Evolutionary conservation across 2,329 filamentous ascomycete species (phyloP), one percentile per base, ranked within the genome.

Genomic region (Apiospora rasikravindrae): DNA sequence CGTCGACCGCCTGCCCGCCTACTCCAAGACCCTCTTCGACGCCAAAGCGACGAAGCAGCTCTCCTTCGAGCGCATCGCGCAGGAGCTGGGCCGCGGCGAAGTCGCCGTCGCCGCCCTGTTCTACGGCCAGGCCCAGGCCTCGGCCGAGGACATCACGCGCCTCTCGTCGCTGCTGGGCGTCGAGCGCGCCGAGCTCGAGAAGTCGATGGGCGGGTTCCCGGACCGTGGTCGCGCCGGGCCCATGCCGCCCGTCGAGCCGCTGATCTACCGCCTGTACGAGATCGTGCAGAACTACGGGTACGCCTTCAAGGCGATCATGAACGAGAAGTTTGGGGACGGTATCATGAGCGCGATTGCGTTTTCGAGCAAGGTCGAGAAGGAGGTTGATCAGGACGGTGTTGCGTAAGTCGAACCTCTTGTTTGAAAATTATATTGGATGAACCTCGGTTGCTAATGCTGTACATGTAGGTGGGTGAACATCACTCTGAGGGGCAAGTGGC

Each of bases 271-370:
- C 2, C 82, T 98, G 73, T 98, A 94, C 82, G 96, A 98, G 87
- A 93, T 98, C 80, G 92, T 98, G 74, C 95, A 98, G 85, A 98
- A 98, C 82, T 98, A 98, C 79, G 96, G 96, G 0, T 97, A 98
- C 82, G 94, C 95, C 0, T 98, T 97, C 84, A 98, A 98, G 88
- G 95, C 95, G 0, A 89, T 98, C 5, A 81, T 98, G 82, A 98
- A 98, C 77, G 96, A 98, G 88, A 98, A 98, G 87, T 95, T 94
- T 80, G 93, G 93, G 0, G 93, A 95, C 80, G 96, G 96, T 0
- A 98, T 98, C 80, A 98, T 98, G 96, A 97, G 94, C 80, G 96
- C 95, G 0, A 98, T 98, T 79, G 91, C 91, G 22, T 98, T 98
- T 82, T 93, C 91, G 70, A 97, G 94, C 0, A 94, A 94, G 80